Percentiles rank a stretch among this genome's conserved stretches.
phyloP scores from a whole-genome alignment of 345 rosid species.

The Salix arbutifolia region DNA sequence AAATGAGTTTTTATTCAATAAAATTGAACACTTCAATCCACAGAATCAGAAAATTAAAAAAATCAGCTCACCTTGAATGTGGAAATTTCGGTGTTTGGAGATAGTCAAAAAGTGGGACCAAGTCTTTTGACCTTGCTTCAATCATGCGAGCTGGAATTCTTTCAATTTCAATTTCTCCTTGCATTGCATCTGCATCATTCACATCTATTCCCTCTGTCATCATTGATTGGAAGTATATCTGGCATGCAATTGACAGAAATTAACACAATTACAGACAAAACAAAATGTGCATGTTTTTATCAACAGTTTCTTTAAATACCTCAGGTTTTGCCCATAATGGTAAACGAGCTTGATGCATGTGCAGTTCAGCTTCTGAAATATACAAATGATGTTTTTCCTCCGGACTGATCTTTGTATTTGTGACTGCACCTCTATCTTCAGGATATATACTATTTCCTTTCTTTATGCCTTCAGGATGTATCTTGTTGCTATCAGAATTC shows the following conservation, averaged over 20 bases:
- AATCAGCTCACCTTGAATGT: slow-evolving; percentile 40
- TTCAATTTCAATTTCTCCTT: slow-evolving; percentile 72
- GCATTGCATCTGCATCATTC: slow-evolving; percentile 37
- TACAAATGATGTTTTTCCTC: slow-evolving; percentile 64
- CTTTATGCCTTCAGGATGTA: slow-evolving; percentile 62
- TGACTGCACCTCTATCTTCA: slow-evolving; percentile 23
- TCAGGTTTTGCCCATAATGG: slow-evolving; percentile 71
- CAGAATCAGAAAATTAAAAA: neutral
- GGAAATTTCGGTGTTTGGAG: slow-evolving; percentile 41
- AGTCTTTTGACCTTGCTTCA: slow-evolving; percentile 61
- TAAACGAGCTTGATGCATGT: slow-evolving; percentile 45
- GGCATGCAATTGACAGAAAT: slow-evolving; percentile 27
- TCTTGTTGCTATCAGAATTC: slow-evolving; percentile 52
- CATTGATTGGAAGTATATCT: slow-evolving; percentile 63
- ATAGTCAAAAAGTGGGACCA: slow-evolving; percentile 66
- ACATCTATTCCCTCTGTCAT: slow-evolving; percentile 20
- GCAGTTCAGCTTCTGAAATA: slow-evolving; percentile 81
- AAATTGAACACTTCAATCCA: neutral
- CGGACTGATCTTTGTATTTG: slow-evolving; percentile 28
- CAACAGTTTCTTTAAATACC: slow-evolving; percentile 36
- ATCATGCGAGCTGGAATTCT: slow-evolving; percentile 48
- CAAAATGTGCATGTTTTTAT: neutral
- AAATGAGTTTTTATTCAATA: neutral
- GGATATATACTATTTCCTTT: slow-evolving; percentile 32
- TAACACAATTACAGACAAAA: neutral